Conservation (phyloP, 2,329 filamentous ascomycete genomes). For the Emmonsia crescens region DNA sequence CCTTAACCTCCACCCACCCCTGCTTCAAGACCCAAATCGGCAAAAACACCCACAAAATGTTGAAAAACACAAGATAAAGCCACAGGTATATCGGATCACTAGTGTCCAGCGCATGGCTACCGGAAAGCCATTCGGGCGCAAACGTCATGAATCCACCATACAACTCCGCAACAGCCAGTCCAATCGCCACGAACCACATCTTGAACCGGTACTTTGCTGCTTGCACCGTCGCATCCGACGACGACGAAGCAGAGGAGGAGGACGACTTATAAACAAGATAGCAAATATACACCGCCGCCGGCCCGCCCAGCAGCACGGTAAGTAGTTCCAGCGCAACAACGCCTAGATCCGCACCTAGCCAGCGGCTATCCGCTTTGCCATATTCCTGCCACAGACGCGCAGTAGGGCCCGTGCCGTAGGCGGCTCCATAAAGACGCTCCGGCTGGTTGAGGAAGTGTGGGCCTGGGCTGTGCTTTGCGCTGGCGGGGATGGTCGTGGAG, state of each 20-base stretch:
- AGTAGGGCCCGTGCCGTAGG: slow-evolving; percentile 45
- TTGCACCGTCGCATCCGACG: slow-evolving; percentile 17
- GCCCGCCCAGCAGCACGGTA: slow-evolving; percentile 50
- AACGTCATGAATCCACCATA: slow-evolving; percentile 58
- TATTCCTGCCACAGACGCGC: slow-evolving; percentile 55
- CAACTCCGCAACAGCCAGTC: slow-evolving; percentile 52
- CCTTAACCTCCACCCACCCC: slow-evolving; percentile 36
- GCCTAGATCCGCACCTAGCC: slow-evolving; percentile 48
- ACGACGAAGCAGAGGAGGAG: neutral
- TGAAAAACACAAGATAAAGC: slow-evolving; percentile 55
- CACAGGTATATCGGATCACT: slow-evolving; percentile 52
- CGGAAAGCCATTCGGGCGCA: slow-evolving; percentile 53
- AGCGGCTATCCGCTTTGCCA: slow-evolving; percentile 51
- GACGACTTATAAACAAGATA: slow-evolving; percentile 34
- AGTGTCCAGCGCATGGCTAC: slow-evolving; percentile 46
- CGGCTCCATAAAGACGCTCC: slow-evolving; percentile 48
- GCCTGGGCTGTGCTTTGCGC: slow-evolving; percentile 8
- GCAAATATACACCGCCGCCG: slow-evolving; percentile 48
- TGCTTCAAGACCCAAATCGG: slow-evolving; percentile 48
- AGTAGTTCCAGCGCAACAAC: slow-evolving; percentile 51
- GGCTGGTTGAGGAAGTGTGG: slow-evolving; percentile 44
- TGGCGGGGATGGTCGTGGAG: slow-evolving; percentile 37
- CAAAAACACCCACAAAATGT: slow-evolving; percentile 51
- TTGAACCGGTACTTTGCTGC: slow-evolving; percentile 25
- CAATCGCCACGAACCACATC: slow-evolving; percentile 47